Base-by-base conservation (phyloP, 1,284 basidiomycete genomes). In the Neolentinus lepideus region DNA sequence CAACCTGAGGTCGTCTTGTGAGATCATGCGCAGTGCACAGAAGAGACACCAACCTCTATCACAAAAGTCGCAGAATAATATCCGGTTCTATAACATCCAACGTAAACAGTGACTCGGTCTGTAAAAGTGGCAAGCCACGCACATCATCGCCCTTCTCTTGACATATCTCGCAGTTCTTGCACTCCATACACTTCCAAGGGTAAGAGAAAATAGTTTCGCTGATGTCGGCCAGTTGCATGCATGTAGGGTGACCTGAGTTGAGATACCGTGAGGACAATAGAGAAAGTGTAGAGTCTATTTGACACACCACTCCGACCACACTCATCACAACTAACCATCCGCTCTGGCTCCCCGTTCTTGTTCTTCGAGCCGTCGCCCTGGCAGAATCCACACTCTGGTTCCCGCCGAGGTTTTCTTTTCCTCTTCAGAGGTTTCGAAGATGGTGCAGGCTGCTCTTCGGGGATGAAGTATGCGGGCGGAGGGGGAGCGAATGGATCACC, bases 61-160 rank as follows among this genome's bases (percentile, higher is more conserved):
- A 69, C 96, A 99, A 53, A 78, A 82, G 74, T 98, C 96, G 70
- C 96, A 99, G 63, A 98, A 91, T 60, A 98, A 72, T 63, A 98
- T 86, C 56, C 83, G 79, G 56, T 79, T 84, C 92, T 96, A 68
- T 45, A 53, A 54, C 25, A 64, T 59, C 35, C 63, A 61, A 54
- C 53, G 57, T 53, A 25, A 57, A 55, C 29, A 56, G 31, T 48
- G 47, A 57, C 29, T n/a, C n/a, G 53, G 29, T 22, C 50, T 56
- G 59, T 50, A 48, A 43, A 58, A 57, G 56, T 36, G 46, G 57
- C 12, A 53, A 6, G 9, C 47, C 1, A 78, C 91, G 77, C 74
- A 95, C 94, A 70, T 96, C 94, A 67, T 94, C 88, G 31, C 89
- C 92, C 67, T 94, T 94, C 66, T 85, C 75, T 50, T 79, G 70